Evolutionary conservation across 139 green algal species (phyloP), one percentile per base, ranked within the genome.

Genomic region (Desmodesmus armatus): DNA sequence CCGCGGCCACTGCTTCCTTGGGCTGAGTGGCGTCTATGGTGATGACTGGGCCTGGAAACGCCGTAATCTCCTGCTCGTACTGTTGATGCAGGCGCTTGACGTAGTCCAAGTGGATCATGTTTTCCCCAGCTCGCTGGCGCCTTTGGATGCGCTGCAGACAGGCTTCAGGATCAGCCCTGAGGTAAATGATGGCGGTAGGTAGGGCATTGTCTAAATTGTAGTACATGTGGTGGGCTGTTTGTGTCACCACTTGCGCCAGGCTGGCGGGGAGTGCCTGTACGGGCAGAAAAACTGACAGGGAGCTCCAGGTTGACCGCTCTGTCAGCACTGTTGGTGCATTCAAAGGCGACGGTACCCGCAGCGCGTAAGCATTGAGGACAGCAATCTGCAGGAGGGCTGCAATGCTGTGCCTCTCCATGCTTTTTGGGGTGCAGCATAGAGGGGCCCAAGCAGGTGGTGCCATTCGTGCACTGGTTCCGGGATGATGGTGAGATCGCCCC

Each of bases 381-480:
- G 72, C 40, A 43, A 80, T 43, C 41, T 80, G 72, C 40, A 80
- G 29, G n/a, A 80, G n/a, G 41, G 72, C 72, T 80, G 44, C 72
- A 65, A 80, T 75, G 35, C 66, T n/a, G 6, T 75, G 33, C 5
- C 35, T 13, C 35, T 19, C 23, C 35, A n/a, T 33, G 65, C 23
- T 25, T 17, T 41, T 21, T 41, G n/a, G 15, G 72, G 27, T 23
- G 72, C 44, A 21, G 21, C 27, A 43, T 80, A 80, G 47, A 80
- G 65, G 29, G 44, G 44, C 3, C 17, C 44, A 5, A 80, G 41
- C 47, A 80, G 47, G 17, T 65, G 6, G 41, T 80, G 27, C 72
- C 44, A 66, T 21, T 65, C 47, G 3, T 80, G 44, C 11, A 80
- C 72, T 41, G 72, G 72, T 43, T 80, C 72, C 9, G 13, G n/a